Conservation (phyloP, 2,329 filamentous ascomycete genomes). For the Arachnomyces sp. region DNA sequence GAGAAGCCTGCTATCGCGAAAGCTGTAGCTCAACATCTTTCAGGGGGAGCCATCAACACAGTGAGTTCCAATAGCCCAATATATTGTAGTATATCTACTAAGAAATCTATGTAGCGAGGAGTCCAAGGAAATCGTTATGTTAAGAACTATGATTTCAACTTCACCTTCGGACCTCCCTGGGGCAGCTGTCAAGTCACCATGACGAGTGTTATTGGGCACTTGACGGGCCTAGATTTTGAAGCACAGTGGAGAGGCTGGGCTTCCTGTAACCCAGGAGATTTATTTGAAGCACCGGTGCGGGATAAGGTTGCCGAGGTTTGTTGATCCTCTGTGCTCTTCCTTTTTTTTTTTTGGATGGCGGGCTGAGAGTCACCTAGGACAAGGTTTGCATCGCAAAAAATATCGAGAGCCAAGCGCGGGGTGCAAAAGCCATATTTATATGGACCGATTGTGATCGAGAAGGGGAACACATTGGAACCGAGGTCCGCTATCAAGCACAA, state of each 20-base stretch:
- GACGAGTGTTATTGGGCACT: slow-evolving; percentile 86
- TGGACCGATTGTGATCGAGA: slow-evolving; percentile 99
- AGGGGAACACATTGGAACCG: slow-evolving; percentile 89
- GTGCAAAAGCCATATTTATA: slow-evolving; percentile 72
- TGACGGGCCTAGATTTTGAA: slow-evolving; percentile 73
- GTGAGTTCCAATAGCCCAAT: slow-evolving; percentile 43
- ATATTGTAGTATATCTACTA: not conserved
- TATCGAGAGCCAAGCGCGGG: slow-evolving; percentile 68
- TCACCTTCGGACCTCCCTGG: slow-evolving; percentile 75
- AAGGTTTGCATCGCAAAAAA: slow-evolving; percentile 78
- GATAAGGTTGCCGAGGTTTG: slow-evolving; percentile 60
- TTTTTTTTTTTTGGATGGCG: not conserved
- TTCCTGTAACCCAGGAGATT: slow-evolving; percentile 65
- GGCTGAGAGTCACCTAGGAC: slow-evolving; percentile 46
- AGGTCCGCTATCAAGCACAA: slow-evolving; percentile 75
- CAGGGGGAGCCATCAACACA: slow-evolving; percentile 63
- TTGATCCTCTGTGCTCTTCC: slow-evolving; percentile 4
- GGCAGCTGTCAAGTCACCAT: slow-evolving; percentile 80
- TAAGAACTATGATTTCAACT: slow-evolving; percentile 91
- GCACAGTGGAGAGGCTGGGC: slow-evolving; percentile 69
- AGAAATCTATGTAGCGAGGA: slow-evolving; percentile 48
- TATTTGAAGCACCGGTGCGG: slow-evolving; percentile 75
- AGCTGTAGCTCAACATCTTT: slow-evolving; percentile 82
- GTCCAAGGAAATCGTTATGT: slow-evolving; percentile 66
- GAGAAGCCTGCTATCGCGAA: slow-evolving; percentile 94